phyloP scores from a whole-genome alignment of 2,329 filamentous ascomycete species.

The Lecanosticta acicola region DNA sequence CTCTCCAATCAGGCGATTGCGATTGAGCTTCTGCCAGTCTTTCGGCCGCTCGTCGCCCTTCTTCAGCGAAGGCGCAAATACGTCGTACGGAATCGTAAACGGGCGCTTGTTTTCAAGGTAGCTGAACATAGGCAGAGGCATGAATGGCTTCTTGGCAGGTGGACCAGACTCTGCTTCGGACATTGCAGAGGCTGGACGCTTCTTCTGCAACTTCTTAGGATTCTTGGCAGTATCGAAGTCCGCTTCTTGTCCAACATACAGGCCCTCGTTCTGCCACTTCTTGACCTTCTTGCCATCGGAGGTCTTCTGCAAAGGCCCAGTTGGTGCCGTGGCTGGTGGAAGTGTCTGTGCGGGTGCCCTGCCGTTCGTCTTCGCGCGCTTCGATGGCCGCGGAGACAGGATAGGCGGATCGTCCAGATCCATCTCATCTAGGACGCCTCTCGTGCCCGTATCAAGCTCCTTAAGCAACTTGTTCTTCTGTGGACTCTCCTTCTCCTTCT shows the following conservation, averaged over 20 bases:
- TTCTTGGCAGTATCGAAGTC: conserved; percentile 35
- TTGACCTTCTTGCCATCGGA: conserved; percentile 51
- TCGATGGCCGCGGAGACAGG: conserved; percentile 22
- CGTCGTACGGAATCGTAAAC: conserved; percentile 83
- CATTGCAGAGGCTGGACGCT: conserved; percentile 23
- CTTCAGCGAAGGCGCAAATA: conserved; percentile 75
- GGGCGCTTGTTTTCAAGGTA: conserved; percentile 54
- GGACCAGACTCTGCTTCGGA: conserved; percentile 39
- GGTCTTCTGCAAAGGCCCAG: conserved; percentile 26
- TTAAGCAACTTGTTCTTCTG: conserved; percentile 25
- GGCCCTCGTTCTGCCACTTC: conserved; percentile 72
- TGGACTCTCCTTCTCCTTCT: conserved; percentile 18
- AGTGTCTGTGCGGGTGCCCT: conserved; percentile 21
- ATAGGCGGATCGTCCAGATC: conserved; percentile 24
- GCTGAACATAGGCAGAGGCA: conserved; percentile 33
- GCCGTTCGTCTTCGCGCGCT: conserved; percentile 22
- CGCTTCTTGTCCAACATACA: conserved; percentile 76
- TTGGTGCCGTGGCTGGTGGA: conserved; percentile 15
- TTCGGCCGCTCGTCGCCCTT: conserved; percentile 80
- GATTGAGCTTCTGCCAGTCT: conserved; percentile 86
- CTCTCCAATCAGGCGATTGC: conserved; percentile 69
- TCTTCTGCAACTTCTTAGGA: conserved; percentile 46
- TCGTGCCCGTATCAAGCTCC: conserved; percentile 30
- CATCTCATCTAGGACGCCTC: conserved; percentile 30
- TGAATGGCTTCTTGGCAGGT: conserved; percentile 46